Percentiles rank a stretch among this genome's conserved stretches.
phyloP scores from a whole-genome alignment of 495 filamentous ascomycete genomes.

The Immersiella caudata region DNA sequence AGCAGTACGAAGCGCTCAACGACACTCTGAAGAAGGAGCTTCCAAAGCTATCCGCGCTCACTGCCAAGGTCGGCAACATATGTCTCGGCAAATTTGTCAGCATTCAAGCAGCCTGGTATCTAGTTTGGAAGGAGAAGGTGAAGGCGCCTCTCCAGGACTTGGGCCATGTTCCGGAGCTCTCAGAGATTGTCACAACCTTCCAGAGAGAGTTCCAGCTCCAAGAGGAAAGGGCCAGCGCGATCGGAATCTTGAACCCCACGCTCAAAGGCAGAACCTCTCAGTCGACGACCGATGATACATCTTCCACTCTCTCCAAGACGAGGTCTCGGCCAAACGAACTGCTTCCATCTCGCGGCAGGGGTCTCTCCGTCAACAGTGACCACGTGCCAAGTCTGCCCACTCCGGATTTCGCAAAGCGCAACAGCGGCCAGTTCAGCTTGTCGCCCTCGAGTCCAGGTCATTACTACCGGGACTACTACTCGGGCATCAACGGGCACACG shows the following conservation, averaged over 20 bases:
- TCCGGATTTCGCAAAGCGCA: slow-evolving; percentile 58
- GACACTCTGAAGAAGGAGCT: slow-evolving; percentile 91
- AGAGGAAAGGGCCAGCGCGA: slow-evolving; percentile 53
- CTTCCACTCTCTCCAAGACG: slow-evolving; percentile 41
- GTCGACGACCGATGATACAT: slow-evolving; percentile 50
- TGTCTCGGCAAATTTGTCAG: slow-evolving; percentile 79
- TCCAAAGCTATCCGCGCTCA: slow-evolving; percentile 78
- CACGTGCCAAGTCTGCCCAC: slow-evolving; percentile 62
- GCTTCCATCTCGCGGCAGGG: slow-evolving; percentile 48
- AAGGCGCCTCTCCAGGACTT: slow-evolving; percentile 68
- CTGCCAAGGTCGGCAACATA: slow-evolving; percentile 75
- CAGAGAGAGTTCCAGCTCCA: slow-evolving; percentile 68
- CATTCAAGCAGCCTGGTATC: slow-evolving; percentile 78
- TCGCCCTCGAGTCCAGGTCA: slow-evolving; percentile 57
- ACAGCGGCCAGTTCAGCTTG: slow-evolving; percentile 58
- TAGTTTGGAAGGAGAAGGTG: slow-evolving; percentile 78
- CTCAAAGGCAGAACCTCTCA: slow-evolving; percentile 46
- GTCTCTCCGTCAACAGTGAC: slow-evolving; percentile 63
- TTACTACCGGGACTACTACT: slow-evolving; percentile 54
- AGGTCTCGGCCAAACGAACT: slow-evolving; percentile 45
- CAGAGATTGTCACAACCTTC: slow-evolving; percentile 72
- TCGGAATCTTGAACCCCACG: slow-evolving; percentile 54
- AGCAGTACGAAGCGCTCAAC: slow-evolving; percentile 87
- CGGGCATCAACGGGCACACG: slow-evolving; percentile 42
- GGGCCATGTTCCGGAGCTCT: slow-evolving; percentile 62